A percentile compares a stretch with the other conserved stretches of the same genome.
Evolutionary conservation across 2,329 filamentous ascomycete genomes (phyloP).

Genomic region (Pyricularia sp.): DNA sequence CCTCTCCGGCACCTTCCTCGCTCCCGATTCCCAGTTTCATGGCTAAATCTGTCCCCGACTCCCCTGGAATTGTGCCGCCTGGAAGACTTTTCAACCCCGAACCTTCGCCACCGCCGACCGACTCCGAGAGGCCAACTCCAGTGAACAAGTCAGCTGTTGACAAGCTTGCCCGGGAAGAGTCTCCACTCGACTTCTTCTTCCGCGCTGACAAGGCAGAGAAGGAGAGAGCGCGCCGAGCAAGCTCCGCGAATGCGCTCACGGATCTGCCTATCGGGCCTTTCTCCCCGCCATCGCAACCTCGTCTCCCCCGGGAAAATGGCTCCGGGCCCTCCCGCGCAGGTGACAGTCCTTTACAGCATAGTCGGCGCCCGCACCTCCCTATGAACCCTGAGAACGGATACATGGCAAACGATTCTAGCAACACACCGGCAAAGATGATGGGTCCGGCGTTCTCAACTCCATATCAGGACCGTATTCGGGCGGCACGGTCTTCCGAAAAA

Average conservation of each 20-base stretch:
- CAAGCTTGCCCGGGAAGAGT: slow-evolving; percentile 38
- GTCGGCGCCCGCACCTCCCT: slow-evolving; percentile 25
- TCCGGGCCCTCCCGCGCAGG: slow-evolving; percentile 10
- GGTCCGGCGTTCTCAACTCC: slow-evolving; percentile 58
- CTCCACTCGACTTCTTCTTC: slow-evolving; percentile 83
- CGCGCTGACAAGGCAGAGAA: slow-evolving; percentile 72
- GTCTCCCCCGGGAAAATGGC: slow-evolving; percentile 18
- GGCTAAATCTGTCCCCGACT: slow-evolving; percentile 60
- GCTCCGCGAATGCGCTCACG: slow-evolving; percentile 30
- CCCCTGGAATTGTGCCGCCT: slow-evolving; percentile 29
- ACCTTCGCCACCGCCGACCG: slow-evolving; percentile 38
- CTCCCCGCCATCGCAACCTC: slow-evolving; percentile 33
- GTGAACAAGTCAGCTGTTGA: slow-evolving; percentile 23
- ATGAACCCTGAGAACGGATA: slow-evolving; percentile 39
- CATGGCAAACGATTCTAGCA: slow-evolving; percentile 57
- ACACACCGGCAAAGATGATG: slow-evolving; percentile 38
- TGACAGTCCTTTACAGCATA: slow-evolving; percentile 10
- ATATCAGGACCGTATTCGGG: slow-evolving; percentile 47
- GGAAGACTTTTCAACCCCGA: slow-evolving; percentile 21
- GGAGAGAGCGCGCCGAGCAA: slow-evolving; percentile 43
- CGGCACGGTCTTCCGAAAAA: slow-evolving; percentile 27
- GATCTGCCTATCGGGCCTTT: slow-evolving; percentile 25
- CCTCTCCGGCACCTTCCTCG: slow-evolving; percentile 80
- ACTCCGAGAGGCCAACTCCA: slow-evolving; percentile 35
- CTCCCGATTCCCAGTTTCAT: slow-evolving; percentile 83